Base-by-base conservation (phyloP, 805 yeast species). In the Starmerella sirachaensis region DNA sequence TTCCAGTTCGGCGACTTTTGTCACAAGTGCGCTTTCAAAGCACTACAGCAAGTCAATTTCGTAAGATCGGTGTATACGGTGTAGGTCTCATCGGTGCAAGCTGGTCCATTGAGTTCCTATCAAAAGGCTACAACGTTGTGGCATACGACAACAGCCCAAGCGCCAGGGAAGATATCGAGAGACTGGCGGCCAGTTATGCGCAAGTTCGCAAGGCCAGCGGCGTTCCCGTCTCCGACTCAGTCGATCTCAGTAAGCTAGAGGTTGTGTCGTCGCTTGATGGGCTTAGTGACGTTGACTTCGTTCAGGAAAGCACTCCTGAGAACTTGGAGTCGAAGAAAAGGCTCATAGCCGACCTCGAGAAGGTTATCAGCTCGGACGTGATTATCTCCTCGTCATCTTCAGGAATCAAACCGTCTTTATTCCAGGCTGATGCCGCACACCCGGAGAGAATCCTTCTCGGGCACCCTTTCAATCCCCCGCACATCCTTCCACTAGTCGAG, bases 391-490 rank as follows among this genome's bases (percentile, higher is more conserved):
- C 45, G 9, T 41, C 45, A 9, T 38, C 42, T 2, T 38, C 45
- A 3, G 42, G 43, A 2, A 32, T 41, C 14, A 31, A 34, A 12
- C 45, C 45, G 12, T 31, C 42, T 14, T 27, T 38, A 20, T 37
- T 41, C 34, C 42, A 38, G 35, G 40, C 35, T 2, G 39, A 38
- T 10, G 42, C 43, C 3, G 18, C 29, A 29, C 45, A 41, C 34
- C 45, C 45, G 14, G 45, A 41, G 31, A 31, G 45, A n/a, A 34
- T 41, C 24, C 32, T 41, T 19, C 35, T 41, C 29, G 45, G 45
- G 28, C 45, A 41, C 34, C 45, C 45, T 16, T 41, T 41, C 34
- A 41, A 41, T 29, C 45, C 45, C 27, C 45, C 45, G 14, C 45
- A 41, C 29, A 19, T 41, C 13, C 12, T 41, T 17, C 45, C 45